These are phyloP conservation scores for Mycena floridula DNA, from an alignment of 768 basidiomycete genomes.

Conservation along the genomic window DNA sequence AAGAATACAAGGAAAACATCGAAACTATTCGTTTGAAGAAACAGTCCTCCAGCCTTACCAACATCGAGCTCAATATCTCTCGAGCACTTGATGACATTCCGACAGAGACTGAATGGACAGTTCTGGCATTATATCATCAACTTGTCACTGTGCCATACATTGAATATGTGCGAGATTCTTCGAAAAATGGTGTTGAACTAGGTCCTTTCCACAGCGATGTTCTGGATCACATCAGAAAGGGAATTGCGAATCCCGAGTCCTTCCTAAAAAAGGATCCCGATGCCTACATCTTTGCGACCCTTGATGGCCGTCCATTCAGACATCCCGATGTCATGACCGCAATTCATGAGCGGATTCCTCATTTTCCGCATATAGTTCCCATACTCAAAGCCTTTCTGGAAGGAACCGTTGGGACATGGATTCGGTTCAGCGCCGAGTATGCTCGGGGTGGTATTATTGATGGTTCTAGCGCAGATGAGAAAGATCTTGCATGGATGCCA, in stretches of 20 bases:
- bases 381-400: neutral
- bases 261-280: neutral
- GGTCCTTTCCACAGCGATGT: conserved; percentile 3
- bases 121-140: conserved; percentile 5
- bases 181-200: conserved; percentile 6
- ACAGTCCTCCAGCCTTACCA: neutral
- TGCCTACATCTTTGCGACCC: neutral
- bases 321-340: neutral
- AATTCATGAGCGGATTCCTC: neutral
- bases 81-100: conserved; percentile 1
- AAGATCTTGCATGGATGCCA: conserved; percentile 7
- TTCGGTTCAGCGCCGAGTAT: conserved; percentile 21
- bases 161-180: neutral
- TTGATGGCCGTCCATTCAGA: neutral
- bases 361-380: neutral
- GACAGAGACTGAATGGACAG: conserved; percentile 4
- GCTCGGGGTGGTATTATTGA: conserved; percentile 16
- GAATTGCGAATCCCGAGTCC: conserved; percentile 9
- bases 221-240: neutral
- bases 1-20: neutral
- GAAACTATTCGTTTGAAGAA: conserved; percentile 1
- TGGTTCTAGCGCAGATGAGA: conserved; percentile 5
- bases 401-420: conserved; percentile 11
- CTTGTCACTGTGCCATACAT: conserved; percentile 8
- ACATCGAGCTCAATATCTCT: conserved; percentile 7